Conservation (phyloP, 768 basidiomycete genomes). For the Amanita polypyramis region DNA sequence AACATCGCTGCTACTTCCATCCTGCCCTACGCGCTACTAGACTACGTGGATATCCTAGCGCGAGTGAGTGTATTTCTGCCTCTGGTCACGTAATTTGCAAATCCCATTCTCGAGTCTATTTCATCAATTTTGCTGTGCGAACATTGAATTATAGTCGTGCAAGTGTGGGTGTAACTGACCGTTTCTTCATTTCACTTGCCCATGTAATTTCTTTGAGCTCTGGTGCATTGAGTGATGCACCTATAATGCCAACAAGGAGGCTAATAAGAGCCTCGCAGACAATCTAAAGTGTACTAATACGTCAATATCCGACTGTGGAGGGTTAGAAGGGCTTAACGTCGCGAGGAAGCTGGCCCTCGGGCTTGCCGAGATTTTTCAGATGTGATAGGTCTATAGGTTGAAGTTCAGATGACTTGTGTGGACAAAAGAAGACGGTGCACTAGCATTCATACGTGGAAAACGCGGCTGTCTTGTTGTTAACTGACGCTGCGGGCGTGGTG, state of each 20-base stretch:
- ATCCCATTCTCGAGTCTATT: slow-evolving; percentile 59
- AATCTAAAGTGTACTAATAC: slow-evolving; percentile 32
- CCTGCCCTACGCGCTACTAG: background rate
- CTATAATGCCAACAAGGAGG: slow-evolving; percentile 58
- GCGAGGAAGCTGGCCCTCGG: slow-evolving; percentile 53
- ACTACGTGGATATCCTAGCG: background rate
- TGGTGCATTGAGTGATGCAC: slow-evolving; percentile 61
- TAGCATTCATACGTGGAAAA: slow-evolving; percentile 75
- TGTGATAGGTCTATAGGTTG: slow-evolving; percentile 60
- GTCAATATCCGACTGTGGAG: background rate
- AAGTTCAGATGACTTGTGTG: slow-evolving; percentile 4
- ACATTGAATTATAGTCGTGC: slow-evolving; percentile 4
- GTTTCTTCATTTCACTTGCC: slow-evolving; percentile 81
- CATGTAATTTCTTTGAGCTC: slow-evolving; percentile 74
- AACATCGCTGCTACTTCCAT: no score
- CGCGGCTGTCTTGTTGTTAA: slow-evolving; percentile 44
- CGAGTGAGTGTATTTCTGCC: slow-evolving; percentile 34
- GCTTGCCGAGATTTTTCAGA: slow-evolving; percentile 64
- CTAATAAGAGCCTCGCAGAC: slow-evolving; percentile 54
- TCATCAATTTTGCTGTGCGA: slow-evolving; percentile 55
- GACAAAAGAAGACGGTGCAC: slow-evolving; percentile 15
- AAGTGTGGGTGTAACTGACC: slow-evolving; percentile 33
- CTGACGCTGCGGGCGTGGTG: slow-evolving; percentile 5
- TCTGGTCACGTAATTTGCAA: slow-evolving; percentile 54
- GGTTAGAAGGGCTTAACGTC: slow-evolving; percentile 32